phyloP scores from a whole-genome alignment of 2,329 filamentous ascomycete species.

The Amauroascus niger region DNA sequence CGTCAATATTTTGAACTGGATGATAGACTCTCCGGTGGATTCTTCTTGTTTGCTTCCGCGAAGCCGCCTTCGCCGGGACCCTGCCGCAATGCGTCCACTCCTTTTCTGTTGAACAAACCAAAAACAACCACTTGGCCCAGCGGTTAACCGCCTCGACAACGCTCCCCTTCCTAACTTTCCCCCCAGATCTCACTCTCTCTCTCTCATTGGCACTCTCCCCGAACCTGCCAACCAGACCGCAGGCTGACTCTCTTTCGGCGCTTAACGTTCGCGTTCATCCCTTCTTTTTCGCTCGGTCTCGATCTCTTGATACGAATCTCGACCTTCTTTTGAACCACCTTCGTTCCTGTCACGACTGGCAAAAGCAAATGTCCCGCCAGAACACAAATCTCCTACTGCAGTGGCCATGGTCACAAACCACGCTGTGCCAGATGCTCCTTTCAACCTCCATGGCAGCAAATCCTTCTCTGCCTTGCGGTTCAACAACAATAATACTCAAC shows the following conservation, averaged over 20 bases:
- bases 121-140: background rate
- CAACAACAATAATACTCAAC: background rate
- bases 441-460: background rate
- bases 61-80: slow-evolving; percentile 15
- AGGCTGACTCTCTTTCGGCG: background rate
- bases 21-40: slow-evolving; percentile 17
- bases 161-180: no score
- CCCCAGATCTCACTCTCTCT: background rate
- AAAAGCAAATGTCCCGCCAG: slow-evolving; percentile 10
- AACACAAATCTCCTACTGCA: background rate
- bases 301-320: background rate
- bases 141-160: background rate
- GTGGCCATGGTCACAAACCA: slow-evolving; percentile 11
- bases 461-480: background rate
- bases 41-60: slow-evolving; percentile 26
- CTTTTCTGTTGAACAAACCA: no score
- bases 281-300: background rate
- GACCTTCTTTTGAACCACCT: background rate
- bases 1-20: background rate
- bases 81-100: slow-evolving; percentile 13
- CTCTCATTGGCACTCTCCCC: background rate
- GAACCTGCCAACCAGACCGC: background rate
- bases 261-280: background rate
- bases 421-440: background rate
- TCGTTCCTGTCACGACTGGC: background rate